Conservation (phyloP, 1,139 yeast genomes). For the Hyphopichia buzzinii region DNA sequence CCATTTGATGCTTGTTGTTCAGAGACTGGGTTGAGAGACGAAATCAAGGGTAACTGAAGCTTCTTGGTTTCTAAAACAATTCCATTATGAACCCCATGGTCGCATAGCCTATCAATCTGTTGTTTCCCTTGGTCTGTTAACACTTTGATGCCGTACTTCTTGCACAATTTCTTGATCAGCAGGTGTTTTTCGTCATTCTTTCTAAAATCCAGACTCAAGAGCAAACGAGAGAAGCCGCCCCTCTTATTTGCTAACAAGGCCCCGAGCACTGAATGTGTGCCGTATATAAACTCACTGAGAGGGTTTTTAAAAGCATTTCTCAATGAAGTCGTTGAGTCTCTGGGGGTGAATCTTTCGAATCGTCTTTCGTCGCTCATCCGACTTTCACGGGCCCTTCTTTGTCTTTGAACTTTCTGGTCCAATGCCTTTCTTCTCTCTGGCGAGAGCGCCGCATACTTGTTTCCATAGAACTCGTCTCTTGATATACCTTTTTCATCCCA, state of each 20-base stretch:
- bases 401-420: constrained; percentile 38
- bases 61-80: constrained; percentile 70
- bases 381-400: constrained; percentile 23
- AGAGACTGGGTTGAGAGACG: constrained; percentile 27
- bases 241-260: constrained; percentile 62
- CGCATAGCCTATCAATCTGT: constrained; percentile 58
- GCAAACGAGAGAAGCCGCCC: constrained; percentile 49
- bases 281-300: constrained; percentile 67
- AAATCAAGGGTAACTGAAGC: constrained; percentile 43
- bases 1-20: constrained; percentile 23
- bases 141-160: constrained; percentile 41
- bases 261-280: constrained; percentile 72
- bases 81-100: constrained; percentile 81
- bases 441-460: constrained; percentile 35
- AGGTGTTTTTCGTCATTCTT: constrained; percentile 22
- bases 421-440: constrained; percentile 27
- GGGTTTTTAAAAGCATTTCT: constrained; percentile 31
- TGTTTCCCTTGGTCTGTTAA: constrained; percentile 48
- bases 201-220: constrained; percentile 40
- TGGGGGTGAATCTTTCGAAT: background rate
- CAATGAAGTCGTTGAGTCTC: background rate
- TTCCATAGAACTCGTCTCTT: constrained; percentile 42
- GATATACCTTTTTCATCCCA: constrained; percentile 40
- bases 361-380: constrained; percentile 13
- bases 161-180: constrained; percentile 46